Conservation (phyloP, 2,329 filamentous ascomycete species). For the Aspergillus floridensis region DNA sequence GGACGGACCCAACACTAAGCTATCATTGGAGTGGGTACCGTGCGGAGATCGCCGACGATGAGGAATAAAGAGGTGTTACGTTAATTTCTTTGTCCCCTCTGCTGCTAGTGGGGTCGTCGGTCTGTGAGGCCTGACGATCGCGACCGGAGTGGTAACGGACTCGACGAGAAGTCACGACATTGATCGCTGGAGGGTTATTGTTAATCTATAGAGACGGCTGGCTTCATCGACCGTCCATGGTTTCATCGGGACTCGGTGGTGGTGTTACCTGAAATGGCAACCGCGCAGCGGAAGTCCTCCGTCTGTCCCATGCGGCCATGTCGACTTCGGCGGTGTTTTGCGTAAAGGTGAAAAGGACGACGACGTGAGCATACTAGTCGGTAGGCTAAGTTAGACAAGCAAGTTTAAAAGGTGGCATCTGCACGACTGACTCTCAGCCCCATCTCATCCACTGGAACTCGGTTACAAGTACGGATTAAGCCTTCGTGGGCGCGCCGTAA, state of each 20-base stretch:
- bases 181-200: too few relatives aligned
- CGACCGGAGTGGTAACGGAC: not conserved
- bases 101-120: not conserved
- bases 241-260: not conserved
- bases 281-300: not conserved
- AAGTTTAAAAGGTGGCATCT: not conserved
- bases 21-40: conserved; percentile 10
- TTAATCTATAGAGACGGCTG: too few relatives aligned
- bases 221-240: not conserved
- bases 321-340: not conserved
- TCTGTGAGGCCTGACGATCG: not conserved
- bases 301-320: not conserved
- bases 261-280: not conserved
- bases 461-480: not conserved
- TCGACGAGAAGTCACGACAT: not conserved
- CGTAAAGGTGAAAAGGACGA: not conserved
- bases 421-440: not conserved
- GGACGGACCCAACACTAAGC: not conserved
- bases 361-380: not conserved
- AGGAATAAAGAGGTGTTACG: conserved; percentile 11
- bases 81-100: not conserved
- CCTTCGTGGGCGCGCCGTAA: not conserved
- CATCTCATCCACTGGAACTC: not conserved
- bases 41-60: conserved; percentile 21
- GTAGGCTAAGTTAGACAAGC: not conserved